A percentile compares a stretch with the other conserved stretches of the same genome.
Evolutionary conservation across 2,329 filamentous ascomycete genomes (phyloP).

Genomic region (Calonectria honghensis): DNA sequence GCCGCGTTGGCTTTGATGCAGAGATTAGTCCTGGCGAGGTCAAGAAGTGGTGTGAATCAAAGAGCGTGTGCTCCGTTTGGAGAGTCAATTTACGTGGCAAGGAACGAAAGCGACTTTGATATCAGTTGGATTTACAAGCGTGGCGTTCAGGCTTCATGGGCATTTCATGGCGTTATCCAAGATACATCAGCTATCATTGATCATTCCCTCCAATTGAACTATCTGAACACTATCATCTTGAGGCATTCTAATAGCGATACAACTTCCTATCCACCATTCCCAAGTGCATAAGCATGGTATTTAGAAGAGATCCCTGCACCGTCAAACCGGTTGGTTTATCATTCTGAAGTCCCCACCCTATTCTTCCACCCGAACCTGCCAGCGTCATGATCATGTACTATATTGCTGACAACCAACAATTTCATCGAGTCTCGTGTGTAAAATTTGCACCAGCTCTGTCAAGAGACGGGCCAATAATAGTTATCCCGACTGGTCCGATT

Average conservation of each 20-base stretch:
- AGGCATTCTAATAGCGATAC: not conserved
- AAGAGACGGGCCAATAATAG: not conserved
- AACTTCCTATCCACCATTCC: not conserved
- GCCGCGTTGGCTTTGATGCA: constrained; percentile 77
- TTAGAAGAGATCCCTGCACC: not conserved
- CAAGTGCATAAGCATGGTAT: not conserved
- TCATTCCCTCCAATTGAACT: constrained; percentile 10
- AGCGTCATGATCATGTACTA: constrained; percentile 16
- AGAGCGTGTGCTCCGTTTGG: constrained; percentile 90
- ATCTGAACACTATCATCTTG: not conserved
- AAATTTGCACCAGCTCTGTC: constrained; percentile 20
- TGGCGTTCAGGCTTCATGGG: constrained; percentile 42
- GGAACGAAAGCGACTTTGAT: constrained; percentile 70
- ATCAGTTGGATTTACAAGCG: constrained; percentile 35
- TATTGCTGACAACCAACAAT: not conserved
- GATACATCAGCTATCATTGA: constrained; percentile 28
- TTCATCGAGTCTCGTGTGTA: not conserved
- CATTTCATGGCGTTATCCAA: constrained; percentile 31
- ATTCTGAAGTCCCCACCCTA: not conserved
- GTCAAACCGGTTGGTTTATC: not conserved
- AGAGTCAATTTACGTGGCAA: constrained; percentile 72
- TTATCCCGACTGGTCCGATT: not conserved
- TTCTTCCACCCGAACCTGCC: not conserved
- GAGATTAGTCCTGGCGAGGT: constrained; percentile 80
- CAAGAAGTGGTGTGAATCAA: constrained; percentile 92